Base-by-base conservation (phyloP, 768 basidiomycete species). In the Termitomyces sp. region DNA sequence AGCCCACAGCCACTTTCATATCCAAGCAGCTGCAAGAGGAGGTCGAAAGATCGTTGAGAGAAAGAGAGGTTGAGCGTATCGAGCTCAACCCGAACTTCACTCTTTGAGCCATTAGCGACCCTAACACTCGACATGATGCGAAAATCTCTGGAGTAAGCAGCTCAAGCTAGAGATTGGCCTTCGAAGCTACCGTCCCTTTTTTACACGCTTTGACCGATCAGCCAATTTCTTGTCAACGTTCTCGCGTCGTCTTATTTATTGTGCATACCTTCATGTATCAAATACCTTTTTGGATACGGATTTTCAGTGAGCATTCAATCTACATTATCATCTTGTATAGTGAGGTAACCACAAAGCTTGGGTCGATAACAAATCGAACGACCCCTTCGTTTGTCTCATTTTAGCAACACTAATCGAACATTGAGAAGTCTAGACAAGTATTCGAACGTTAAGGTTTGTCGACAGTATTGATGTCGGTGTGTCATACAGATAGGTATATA, bases 381-480 rank as follows among this genome's bases (percentile, higher is more conserved):
- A 29, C 12, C 10, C 12, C 33, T 10, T 39, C 0, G 37, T 37
- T 37, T 18, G 16, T 37, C 36, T 37, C 10, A 4, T 37, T 18
- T 15, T 36, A 2, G 9, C 1, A 34, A 13, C 34, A 34, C 34
- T 36, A 13, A 15, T 15, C 5, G 12, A 12, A 36, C 13, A 29
- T 36, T 36, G 12, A 13, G 34, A 39, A 39, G 37, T 18, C 12
- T 39, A 39, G 1, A 18, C n/a, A 39, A n/a, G 37, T 39, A n/a
- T n/a, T 8, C 18, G 0, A n/a, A 39, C 37, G 37, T 39, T 39
- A 7, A 39, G 4, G 18, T 18, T 8, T 39, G 18, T 16, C 28
- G 33, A 13, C 31, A 72, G 71, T 39, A 48, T 37, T 20, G 34
- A 55, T 48, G 36, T 39, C 31, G 15, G 33, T 47, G 48, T 34